phyloP scores from a whole-genome alignment of 78 protist species.

The Dictyostelium intermedium region DNA sequence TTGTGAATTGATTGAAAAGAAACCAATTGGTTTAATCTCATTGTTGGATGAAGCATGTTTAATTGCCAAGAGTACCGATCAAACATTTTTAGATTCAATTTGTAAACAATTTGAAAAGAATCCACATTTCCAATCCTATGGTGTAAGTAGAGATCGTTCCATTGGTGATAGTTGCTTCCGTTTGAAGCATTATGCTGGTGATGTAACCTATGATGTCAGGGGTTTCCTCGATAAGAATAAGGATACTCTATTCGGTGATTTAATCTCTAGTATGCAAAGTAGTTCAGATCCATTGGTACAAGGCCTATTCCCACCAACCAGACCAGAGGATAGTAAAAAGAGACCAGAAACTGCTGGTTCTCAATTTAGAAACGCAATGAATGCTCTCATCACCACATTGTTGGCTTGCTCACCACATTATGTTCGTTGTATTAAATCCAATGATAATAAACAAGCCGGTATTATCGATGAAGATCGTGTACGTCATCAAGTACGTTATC shows the following conservation, averaged over 20 bases:
- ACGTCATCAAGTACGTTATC: slow-evolving; percentile 87
- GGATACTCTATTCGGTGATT: slow-evolving; percentile 85
- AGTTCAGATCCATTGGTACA: slow-evolving; percentile 26
- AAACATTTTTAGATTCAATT: slow-evolving; percentile 68
- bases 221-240: slow-evolving; percentile 94
- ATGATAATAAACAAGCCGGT: slow-evolving; percentile 81
- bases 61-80: slow-evolving; percentile 84
- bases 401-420: slow-evolving; percentile 87
- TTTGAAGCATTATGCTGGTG: slow-evolving; percentile 95
- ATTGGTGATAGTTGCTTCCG: slow-evolving; percentile 72
- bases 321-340: slow-evolving; percentile 68
- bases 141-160: slow-evolving; percentile 24
- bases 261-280: slow-evolving; percentile 46
- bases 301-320: slow-evolving; percentile 41
- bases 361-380: slow-evolving; percentile 80
- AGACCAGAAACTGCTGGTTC: slow-evolving; percentile 79
- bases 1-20: slow-evolving; percentile 86
- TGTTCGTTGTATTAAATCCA: slow-evolving; percentile 92
- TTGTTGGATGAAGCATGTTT: slow-evolving; percentile 91
- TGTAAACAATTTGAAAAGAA: slow-evolving; percentile 45
- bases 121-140: slow-evolving; percentile 64
- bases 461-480: slow-evolving; percentile 80
- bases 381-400: slow-evolving; percentile 73
- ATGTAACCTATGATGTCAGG: slow-evolving; percentile 85
- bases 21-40: slow-evolving; percentile 80